Evolutionary conservation across 306 rosid genomes (phyloP).

Genomic region (Malus fusca): DNA sequence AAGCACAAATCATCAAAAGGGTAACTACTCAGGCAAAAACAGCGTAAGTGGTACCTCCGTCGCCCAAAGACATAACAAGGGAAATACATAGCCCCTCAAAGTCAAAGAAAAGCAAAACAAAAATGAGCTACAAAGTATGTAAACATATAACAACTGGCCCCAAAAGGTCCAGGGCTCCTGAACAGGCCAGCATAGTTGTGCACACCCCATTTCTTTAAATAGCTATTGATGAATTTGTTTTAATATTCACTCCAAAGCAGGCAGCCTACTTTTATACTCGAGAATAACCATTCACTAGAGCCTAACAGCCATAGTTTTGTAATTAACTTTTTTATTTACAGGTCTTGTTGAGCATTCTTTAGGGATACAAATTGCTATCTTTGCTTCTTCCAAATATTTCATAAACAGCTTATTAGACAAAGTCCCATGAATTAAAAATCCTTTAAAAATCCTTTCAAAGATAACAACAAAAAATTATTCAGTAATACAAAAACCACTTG

Average conservation of each 20-base stretch:
- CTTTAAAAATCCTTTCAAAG: no score
- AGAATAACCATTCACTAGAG: neutral
- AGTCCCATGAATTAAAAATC: no score
- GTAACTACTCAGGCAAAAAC: neutral
- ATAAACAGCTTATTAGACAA: no score
- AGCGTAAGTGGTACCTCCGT: neutral
- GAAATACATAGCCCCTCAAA: neutral
- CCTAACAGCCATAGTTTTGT: neutral
- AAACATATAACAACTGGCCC: neutral
- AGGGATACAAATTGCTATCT: neutral
- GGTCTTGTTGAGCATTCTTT: neutral
- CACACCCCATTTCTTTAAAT: neutral
- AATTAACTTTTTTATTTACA: neutral
- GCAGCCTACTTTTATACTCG: neutral
- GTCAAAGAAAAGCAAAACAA: neutral
- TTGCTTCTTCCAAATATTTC: neutral
- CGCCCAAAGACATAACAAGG: neutral
- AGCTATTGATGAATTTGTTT: neutral
- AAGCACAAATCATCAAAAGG: neutral
- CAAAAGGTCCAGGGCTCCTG: neutral
- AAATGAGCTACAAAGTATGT: neutral
- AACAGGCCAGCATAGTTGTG: neutral
- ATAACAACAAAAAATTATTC: neutral
- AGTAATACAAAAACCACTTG: neutral
- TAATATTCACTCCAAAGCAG: neutral